Base-by-base conservation (phyloP, 2,329 filamentous ascomycete genomes). In the Scytalidium sp. region DNA sequence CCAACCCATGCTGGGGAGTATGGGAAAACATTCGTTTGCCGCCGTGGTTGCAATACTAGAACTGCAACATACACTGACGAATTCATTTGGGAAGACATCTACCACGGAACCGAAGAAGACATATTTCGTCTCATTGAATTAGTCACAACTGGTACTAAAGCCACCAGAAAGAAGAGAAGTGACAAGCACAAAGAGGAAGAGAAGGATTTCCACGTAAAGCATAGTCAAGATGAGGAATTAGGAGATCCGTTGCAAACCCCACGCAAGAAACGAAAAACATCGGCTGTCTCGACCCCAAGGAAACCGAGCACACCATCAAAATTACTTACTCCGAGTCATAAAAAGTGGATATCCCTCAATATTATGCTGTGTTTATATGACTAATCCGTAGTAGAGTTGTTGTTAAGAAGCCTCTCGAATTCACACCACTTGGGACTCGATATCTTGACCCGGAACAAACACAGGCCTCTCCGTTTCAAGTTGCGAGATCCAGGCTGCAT, bases 31-130 rank as follows among this genome's bases (percentile, higher is more conserved):
- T 97, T 97, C 62, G 72, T 97, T 44, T 97, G 94, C 64, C 85
- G 92, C 46, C 79, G 93, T 65, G 94, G 90, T 19, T 95, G 92
- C 63, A 96, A 95, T 64, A 88, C 89, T 11, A 78, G 91, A 51
- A 96, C 92, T 20, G 87, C 90, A 19, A 91, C 84, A 19, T 99
- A 97, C 65, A 97, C 93, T 0, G 84, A 94, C 13, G 91, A 97
- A 60, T 96, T 99, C 57, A 67, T 81, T 1, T 99, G 94, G 94
- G 91, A 97, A 64, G 83, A 96, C 41, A 70, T 95, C 2, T 96
- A 90, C 60, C 75, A 73, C 27, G 53, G 53, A 2, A 61, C 47
- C 4, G 56, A 63, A 29, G 57, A 59, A 17, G 57, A 61, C 13
- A 50, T 66, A 10, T 43, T 55, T 2, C 42, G 45, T 7, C 50